phyloP scores from a whole-genome alignment of 352 stramenopile species.

The Phytophthora cryptogea region DNA sequence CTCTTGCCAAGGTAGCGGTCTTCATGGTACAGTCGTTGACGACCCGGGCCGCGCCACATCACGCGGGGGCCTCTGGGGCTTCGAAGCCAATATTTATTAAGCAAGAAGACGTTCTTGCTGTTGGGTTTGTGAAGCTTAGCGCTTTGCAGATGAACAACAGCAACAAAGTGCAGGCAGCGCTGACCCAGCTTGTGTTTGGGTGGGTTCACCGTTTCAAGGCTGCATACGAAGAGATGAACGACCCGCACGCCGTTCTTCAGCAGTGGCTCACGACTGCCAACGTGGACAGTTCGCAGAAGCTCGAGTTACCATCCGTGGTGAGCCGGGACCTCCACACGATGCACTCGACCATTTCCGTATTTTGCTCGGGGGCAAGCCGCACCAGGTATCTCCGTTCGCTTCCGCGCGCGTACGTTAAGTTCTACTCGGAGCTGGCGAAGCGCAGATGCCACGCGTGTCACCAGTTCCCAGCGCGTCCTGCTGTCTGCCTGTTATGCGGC shows the following conservation, averaged over 20 bases:
- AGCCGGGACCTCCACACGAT: conserved; percentile 77
- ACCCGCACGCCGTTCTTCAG: conserved; percentile 63
- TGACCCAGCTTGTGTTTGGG: conserved; percentile 48
- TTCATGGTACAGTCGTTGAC: conserved; percentile 63
- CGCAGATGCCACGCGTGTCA: conserved; percentile 74
- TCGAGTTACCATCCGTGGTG: conserved; percentile 49
- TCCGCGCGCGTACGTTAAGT: conserved; percentile 80
- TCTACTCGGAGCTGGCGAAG: conserved; percentile 86
- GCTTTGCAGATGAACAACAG: conserved; percentile 14
- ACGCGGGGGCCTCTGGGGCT: conserved; percentile 13
- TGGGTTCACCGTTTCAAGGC: conserved; percentile 74
- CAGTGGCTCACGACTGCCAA: conserved; percentile 83
- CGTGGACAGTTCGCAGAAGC: conserved; percentile 34
- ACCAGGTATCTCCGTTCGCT: conserved; percentile 75
- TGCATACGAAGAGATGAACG: conserved; percentile 82
- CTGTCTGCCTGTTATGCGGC: conserved; percentile 86
- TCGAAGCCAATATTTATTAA: conserved; percentile 71
- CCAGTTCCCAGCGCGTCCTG: conserved; percentile 80
- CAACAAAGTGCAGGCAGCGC: conserved; percentile 19
- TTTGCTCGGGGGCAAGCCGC: conserved; percentile 64
- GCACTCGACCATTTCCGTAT: conserved; percentile 76
- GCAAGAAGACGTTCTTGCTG: conserved; percentile 41
- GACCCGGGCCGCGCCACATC: conserved; percentile 11
- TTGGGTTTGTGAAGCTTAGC: conserved; percentile 56
- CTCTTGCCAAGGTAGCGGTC: conserved; percentile 67